Evolutionary conservation across 75 land plant species (phyloP).

Genomic region (Picea glauca): DNA sequence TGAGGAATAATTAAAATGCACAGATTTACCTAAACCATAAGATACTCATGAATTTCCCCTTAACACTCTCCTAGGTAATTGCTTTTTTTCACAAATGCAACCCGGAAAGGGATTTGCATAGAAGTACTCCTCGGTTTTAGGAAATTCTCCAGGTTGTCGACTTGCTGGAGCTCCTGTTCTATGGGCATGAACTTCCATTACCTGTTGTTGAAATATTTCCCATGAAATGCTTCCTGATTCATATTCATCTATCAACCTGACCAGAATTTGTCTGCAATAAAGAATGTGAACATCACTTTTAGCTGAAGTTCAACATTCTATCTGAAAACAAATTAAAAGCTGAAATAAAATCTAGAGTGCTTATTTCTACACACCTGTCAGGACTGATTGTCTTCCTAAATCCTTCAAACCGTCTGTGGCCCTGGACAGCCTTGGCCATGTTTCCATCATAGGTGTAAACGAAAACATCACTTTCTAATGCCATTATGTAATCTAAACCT

Average conservation of each 20-base stretch:
- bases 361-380: slow-evolving; percentile 26
- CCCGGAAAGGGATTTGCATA: slow-evolving; percentile 84
- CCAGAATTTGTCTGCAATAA: no score
- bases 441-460: slow-evolving; percentile 28
- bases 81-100: slow-evolving; percentile 45
- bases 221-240: slow-evolving; percentile 40
- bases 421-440: slow-evolving; percentile 37
- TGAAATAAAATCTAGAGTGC: no score
- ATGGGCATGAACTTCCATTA: slow-evolving; percentile 29
- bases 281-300: slow-evolving; percentile 1
- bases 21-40: no score
- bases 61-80: no score
- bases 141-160: slow-evolving; percentile 44
- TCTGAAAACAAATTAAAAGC: no score
- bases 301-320: no score
- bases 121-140: slow-evolving; percentile 67
- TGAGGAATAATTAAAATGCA: no score
- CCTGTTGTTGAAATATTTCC: slow-evolving; percentile 33
- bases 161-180: slow-evolving; percentile 49
- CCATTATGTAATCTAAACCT: slow-evolving; percentile 21
- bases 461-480: slow-evolving; percentile 26
- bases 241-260: slow-evolving; percentile 28
- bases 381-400: slow-evolving; percentile 40
- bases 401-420: slow-evolving; percentile 47
- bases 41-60: no score